Conservation (phyloP, 768 basidiomycete species). For the Naganishia randhawae region DNA sequence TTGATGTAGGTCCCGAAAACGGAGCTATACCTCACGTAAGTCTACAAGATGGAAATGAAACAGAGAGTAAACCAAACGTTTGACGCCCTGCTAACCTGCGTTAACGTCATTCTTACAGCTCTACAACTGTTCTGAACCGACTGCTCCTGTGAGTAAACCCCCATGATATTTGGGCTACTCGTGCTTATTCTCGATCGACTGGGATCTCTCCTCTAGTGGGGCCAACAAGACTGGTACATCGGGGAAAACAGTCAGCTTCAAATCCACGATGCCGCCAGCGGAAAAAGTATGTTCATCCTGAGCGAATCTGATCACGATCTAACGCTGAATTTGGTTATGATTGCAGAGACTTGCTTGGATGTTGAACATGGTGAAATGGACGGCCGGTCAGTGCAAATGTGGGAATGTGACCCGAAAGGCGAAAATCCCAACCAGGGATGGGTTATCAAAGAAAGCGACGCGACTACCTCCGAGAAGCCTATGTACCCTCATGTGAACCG, state of each 20-base stretch:
- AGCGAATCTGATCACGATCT: background rate
- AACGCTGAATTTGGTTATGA: background rate
- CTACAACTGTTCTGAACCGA: background rate
- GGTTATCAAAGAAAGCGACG: background rate
- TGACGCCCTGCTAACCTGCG: background rate
- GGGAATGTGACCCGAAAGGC: slow-evolving; percentile 2
- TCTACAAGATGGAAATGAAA: background rate
- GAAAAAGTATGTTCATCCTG: background rate
- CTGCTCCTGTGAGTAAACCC: background rate
- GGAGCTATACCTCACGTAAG: background rate
- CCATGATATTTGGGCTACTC: background rate
- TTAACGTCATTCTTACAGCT: background rate
- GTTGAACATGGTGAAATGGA: background rate
- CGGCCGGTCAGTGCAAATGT: background rate
- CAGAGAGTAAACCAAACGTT: background rate
- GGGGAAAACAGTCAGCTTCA: background rate
- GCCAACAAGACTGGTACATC: background rate
- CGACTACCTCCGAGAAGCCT: background rate
- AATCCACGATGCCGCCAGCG: background rate
- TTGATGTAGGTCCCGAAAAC: background rate
- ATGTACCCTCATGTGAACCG: background rate
- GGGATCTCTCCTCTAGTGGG: background rate
- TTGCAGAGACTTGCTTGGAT: background rate
- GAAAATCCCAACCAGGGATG: background rate
- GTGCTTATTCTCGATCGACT: background rate